These are phyloP conservation scores for Debaryomyces fabryi DNA, from an alignment of 1,139 yeast species.

Conservation along the genomic window DNA sequence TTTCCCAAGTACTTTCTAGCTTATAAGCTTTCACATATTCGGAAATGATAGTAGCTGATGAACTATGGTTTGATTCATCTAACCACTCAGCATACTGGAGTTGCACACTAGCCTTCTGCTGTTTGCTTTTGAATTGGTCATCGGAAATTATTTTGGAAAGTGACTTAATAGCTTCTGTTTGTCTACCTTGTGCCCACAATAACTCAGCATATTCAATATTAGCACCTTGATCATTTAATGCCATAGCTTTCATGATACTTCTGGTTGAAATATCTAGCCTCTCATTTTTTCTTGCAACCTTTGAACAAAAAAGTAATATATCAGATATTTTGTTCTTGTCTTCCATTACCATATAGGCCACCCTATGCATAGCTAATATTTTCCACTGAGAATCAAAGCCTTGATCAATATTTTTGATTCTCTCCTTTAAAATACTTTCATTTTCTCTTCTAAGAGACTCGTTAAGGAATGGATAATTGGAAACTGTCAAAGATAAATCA, in stretches of 20 bases:
- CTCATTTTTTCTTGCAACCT: conserved; percentile 67
- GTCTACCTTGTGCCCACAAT: conserved; percentile 90
- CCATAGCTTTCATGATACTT: conserved; percentile 69
- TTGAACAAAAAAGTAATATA: conserved; percentile 63
- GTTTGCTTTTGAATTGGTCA: conserved; percentile 17
- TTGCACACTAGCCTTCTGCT: conserved; percentile 54
- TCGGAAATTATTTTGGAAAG: conserved; percentile 47
- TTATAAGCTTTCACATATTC: conserved; percentile 66
- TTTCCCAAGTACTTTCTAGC: conserved; percentile 69
- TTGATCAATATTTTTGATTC: conserved; percentile 57
- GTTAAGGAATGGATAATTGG: conserved; percentile 16
- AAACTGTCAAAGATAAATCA: conserved; percentile 52
- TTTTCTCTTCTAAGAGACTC: conserved; percentile 16
- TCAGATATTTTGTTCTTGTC: conserved; percentile 37
- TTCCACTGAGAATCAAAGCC: conserved; percentile 67
- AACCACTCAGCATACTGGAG: conserved; percentile 87
- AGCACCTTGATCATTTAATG: conserved; percentile 52
- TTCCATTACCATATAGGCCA: conserved; percentile 51
- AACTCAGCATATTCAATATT: conserved; percentile 82
- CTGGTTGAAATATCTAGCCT: conserved; percentile 76
- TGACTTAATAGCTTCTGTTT: conserved; percentile 77
- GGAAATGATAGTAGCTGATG: conserved; percentile 69
- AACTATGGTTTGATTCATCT: conserved; percentile 82
- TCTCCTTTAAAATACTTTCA: conserved; percentile 30
- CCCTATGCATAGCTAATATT: conserved; percentile 58